These are phyloP conservation scores for Tulasnella calospora DNA, from an alignment of 768 basidiomycete genomes.

Conservation along the genomic window DNA sequence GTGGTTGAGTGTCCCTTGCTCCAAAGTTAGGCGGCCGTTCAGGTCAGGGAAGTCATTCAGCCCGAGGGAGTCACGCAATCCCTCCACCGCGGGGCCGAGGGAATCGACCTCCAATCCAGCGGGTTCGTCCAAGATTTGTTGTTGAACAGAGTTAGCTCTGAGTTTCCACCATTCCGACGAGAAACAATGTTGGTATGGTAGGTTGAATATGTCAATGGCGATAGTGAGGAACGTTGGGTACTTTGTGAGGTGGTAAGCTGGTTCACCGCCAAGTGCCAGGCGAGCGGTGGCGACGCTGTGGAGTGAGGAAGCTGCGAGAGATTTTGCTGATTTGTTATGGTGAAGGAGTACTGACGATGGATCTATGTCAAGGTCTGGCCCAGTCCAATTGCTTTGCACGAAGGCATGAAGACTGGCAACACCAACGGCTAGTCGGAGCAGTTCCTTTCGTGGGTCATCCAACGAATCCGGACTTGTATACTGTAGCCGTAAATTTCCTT, in stretches of 20 bases:
- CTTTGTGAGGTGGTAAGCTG: constrained; percentile 85
- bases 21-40: constrained; percentile 60
- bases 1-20: constrained; percentile 77
- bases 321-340: constrained; percentile 39
- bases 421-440: constrained; percentile 57
- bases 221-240: constrained; percentile 66
- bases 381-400: constrained; percentile 94
- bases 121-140: constrained; percentile 69
- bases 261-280: constrained; percentile 83
- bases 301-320: constrained; percentile 39
- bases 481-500: not conserved
- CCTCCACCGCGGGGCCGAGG: constrained; percentile 43
- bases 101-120: constrained; percentile 39
- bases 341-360: constrained; percentile 40
- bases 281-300: constrained; percentile 65
- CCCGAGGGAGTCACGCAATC: constrained; percentile 28
- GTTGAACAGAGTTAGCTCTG: constrained; percentile 63
- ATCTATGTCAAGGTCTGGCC: constrained; percentile 69
- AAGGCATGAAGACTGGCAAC: constrained; percentile 84
- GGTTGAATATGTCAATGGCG: constrained; percentile 62
- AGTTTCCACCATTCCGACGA: constrained; percentile 78
- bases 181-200: constrained; percentile 46
- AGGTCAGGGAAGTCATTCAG: constrained; percentile 53
- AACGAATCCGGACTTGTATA: not conserved
- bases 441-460: constrained; percentile 44